Base-by-base conservation (phyloP, 2,329 filamentous ascomycete genomes). In the Diaporthe capsici region DNA sequence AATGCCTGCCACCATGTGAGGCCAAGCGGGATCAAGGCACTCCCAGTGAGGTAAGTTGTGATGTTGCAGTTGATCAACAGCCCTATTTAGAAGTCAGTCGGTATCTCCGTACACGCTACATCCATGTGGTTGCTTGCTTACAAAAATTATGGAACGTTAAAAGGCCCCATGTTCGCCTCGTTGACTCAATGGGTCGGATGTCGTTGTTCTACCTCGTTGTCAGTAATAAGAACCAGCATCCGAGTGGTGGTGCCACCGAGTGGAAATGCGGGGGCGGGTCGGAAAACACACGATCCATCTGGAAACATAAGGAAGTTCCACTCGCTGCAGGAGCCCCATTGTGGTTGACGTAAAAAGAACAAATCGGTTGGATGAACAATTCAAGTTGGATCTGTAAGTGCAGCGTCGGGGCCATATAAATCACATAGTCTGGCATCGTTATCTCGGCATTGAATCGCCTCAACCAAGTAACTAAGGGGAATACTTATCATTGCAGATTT, bases 21-120 rank as follows among this genome's bases (percentile, higher is more conserved):
- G 4, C 85, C 84, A 17, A 85, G 74, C 1, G 84, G 83, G 63
- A 86, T 85, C 28, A 86, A 81, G n/a, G 84, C 83, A 58, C 84
- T 85, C 47, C 85, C 85, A 0, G 84, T 84, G 25, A 86, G 79
- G 72, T 84, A 86, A 0, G 84, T 85, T 1, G 84, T 81, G 76
- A 86, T 86, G 76, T 84, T 86, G 75, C 83, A 86, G 76, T 88
- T 88, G 77, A 87, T 84, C 61, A 88, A 78, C n/a, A 88, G 81
- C 86, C 86, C 55, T 58, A 8, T 22, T 34, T 13, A 12, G 17
- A 58, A 31, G 55, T 58, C 31, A 58, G 55, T 37, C 20, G 20
- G 28, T 34, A 44, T 3, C 3, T 20, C 55, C 55, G 0, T n/a
- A 8, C 51, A 31, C 55, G 28, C 7, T n/a, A 17, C 51, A 55